A percentile compares a stretch with the other conserved stretches of the same genome.
phyloP scores from a whole-genome alignment of 2,329 filamentous ascomycete genomes.

The Fragosphaeria purpurea region DNA sequence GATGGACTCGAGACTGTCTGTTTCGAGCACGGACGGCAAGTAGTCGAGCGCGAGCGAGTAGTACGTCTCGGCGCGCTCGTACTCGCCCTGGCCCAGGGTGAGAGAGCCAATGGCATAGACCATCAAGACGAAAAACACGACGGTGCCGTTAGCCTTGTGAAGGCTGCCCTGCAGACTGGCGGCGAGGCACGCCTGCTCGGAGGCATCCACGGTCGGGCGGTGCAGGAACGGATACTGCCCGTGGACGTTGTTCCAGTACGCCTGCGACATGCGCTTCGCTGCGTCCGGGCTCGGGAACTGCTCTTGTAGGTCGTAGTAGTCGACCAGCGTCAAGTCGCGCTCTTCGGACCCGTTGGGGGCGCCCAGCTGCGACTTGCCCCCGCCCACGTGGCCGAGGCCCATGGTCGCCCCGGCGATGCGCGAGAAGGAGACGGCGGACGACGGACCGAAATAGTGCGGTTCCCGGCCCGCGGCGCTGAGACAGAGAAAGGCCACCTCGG shows the following conservation, averaged over 20 bases:
- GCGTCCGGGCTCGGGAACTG: slow-evolving; percentile 11
- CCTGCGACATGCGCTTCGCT: slow-evolving; percentile 15
- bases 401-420: slow-evolving; percentile 18
- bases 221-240: slow-evolving; percentile 25
- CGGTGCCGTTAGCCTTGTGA: background rate
- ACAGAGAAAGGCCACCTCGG: slow-evolving; percentile 23
- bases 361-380: no score
- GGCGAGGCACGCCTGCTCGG: background rate
- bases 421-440: slow-evolving; percentile 24
- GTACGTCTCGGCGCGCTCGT: background rate
- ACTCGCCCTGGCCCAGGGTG: background rate
- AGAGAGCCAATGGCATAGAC: background rate
- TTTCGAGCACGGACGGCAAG: background rate
- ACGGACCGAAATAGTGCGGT: slow-evolving; percentile 27
- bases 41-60: slow-evolving; percentile 1
- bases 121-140: background rate
- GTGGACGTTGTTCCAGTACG: slow-evolving; percentile 24
- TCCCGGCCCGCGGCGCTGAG: slow-evolving; percentile 23
- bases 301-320: background rate
- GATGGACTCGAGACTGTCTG: slow-evolving; percentile 1
- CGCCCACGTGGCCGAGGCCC: slow-evolving; percentile 5
- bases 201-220: slow-evolving; percentile 14
- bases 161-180: background rate
- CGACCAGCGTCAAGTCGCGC: background rate
- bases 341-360: background rate